Percentiles rank a stretch among this genome's conserved stretches.
phyloP scores from a whole-genome alignment of 768 basidiomycete genomes.

The Lentinula boryana region DNA sequence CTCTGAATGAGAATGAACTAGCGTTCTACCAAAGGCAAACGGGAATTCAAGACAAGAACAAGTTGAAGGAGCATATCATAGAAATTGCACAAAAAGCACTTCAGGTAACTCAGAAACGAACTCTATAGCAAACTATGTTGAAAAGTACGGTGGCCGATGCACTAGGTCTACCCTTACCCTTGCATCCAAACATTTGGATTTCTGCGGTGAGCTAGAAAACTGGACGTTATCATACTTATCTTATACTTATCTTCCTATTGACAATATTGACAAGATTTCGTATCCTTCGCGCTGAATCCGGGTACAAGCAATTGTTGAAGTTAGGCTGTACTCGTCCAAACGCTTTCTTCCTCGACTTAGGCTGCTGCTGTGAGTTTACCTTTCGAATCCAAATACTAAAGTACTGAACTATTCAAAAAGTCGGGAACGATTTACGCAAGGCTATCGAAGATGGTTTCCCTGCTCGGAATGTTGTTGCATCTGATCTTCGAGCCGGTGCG shows the following conservation, averaged over 20 bases:
- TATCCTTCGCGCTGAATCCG: conserved; percentile 13
- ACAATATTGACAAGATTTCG: background rate
- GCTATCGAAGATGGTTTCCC: conserved; percentile 20
- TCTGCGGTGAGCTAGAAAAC: conserved; percentile 17
- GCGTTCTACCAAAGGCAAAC: conserved; percentile 14
- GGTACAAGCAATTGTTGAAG: conserved; percentile 13
- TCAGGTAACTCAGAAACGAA: conserved; percentile 3
- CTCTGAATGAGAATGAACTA: conserved; percentile 6
- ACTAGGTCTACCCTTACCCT: conserved; percentile 28
- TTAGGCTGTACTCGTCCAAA: conserved; percentile 12
- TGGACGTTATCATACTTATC: background rate
- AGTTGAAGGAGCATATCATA: conserved; percentile 15
- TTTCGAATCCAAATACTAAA: background rate
- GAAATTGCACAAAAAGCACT: conserved; percentile 13
- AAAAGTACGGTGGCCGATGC: background rate
- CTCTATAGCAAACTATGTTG: background rate
- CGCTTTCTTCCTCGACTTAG: conserved; percentile 20
- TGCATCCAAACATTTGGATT: conserved; percentile 33
- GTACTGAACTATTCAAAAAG: conserved; percentile 2
- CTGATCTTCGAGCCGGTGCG: conserved; percentile 18
- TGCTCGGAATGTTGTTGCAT: conserved; percentile 14
- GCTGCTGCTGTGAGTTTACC: conserved; percentile 18
- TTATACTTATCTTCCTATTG: background rate
- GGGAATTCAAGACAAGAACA: conserved; percentile 14
- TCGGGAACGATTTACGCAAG: conserved; percentile 20